Conservation (phyloP, 2,329 filamentous ascomycete species). For the Talaromyces sp. region DNA sequence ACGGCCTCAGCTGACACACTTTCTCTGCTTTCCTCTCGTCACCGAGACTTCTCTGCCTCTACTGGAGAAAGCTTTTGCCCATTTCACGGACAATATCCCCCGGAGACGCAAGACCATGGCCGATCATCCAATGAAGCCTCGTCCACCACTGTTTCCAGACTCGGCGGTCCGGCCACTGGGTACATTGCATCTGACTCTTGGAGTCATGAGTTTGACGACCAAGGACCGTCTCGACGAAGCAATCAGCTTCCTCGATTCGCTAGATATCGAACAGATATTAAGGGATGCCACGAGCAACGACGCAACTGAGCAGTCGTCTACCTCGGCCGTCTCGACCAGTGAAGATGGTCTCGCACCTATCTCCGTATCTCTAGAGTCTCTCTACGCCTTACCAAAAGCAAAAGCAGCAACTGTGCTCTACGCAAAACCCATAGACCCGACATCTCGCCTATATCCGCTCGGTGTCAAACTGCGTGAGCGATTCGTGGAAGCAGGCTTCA, state of each 20-base stretch:
- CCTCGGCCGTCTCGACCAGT: constrained; percentile 14
- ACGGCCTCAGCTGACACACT: constrained; percentile 39
- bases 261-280: constrained; percentile 41
- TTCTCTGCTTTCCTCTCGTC: constrained; percentile 55
- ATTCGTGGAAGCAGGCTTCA: constrained; percentile 41
- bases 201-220: constrained; percentile 69
- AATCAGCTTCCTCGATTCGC: constrained; percentile 35
- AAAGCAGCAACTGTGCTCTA: constrained; percentile 36
- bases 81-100: constrained; percentile 57
- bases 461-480: constrained; percentile 34
- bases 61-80: constrained; percentile 56
- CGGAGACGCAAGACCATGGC: constrained; percentile 8
- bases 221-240: constrained; percentile 47
- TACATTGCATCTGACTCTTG: constrained; percentile 79
- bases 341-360: constrained; percentile 32
- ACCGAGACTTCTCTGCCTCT: constrained; percentile 57
- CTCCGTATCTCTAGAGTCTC: constrained; percentile 40
- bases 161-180: constrained; percentile 70
- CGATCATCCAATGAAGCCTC: constrained; percentile 11
- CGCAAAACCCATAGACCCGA: constrained; percentile 34
- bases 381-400: constrained; percentile 32
- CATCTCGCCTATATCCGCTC: constrained; percentile 37
- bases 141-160: constrained; percentile 49
- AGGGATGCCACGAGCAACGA: constrained; percentile 18
- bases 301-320: not conserved